Conservation (phyloP, 305 asterid genomes). For the Withania somnifera region DNA sequence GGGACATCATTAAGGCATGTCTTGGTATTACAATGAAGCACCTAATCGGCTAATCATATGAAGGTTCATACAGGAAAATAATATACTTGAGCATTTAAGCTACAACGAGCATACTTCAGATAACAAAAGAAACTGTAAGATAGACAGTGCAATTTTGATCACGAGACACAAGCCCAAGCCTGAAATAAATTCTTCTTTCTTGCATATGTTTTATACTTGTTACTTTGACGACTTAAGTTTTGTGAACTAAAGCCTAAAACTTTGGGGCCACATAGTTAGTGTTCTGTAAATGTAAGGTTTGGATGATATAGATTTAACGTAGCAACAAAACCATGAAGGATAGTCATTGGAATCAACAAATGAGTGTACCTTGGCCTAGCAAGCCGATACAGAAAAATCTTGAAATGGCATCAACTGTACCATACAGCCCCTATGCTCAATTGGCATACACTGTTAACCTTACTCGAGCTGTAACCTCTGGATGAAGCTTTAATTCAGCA, state of each 20-base stretch:
- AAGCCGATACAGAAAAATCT: conserved; percentile 5
- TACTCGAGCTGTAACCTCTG: conserved; percentile 74
- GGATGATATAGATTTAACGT: neutral
- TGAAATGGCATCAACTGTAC: conserved; percentile 12
- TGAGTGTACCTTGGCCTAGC: conserved; percentile 16
- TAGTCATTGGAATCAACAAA: neutral
- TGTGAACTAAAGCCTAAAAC: neutral
- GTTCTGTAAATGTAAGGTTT: neutral
- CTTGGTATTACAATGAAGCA: neutral
- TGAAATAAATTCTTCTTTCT: neutral
- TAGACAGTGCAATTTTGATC: too few species aligned
- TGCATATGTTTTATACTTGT: neutral
- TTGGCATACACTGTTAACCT: conserved; percentile 67
- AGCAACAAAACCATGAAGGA: neutral
- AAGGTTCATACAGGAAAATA: neutral
- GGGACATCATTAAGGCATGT: neutral
- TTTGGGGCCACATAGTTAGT: neutral
- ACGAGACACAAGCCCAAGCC: too few species aligned
- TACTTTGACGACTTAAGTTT: neutral
- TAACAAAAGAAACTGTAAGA: too few species aligned
- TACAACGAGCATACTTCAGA: neutral
- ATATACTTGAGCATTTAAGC: neutral
- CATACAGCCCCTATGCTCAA: conserved; percentile 24
- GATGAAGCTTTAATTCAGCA: conserved; percentile 92
- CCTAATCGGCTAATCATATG: neutral